Conservation (phyloP, 352 stramenopile genomes). For the Pythium vanterpoolii region DNA sequence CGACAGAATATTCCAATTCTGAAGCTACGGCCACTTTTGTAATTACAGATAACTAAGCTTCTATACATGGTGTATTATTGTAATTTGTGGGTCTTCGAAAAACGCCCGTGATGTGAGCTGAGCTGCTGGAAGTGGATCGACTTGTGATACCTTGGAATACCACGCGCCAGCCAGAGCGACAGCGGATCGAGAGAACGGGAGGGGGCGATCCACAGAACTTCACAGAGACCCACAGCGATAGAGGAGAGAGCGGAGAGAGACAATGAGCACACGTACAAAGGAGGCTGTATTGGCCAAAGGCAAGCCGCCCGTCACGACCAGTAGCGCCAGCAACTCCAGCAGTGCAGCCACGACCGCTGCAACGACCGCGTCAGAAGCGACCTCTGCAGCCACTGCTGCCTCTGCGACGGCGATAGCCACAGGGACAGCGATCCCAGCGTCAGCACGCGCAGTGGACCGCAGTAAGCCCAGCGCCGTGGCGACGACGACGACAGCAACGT, state of each 20-base stretch:
- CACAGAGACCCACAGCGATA: no score
- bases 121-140: not conserved
- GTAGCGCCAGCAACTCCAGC: not conserved
- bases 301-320: not conserved
- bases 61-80: not conserved
- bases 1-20: not conserved
- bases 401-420: not conserved
- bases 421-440: no score
- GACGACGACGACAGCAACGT: conserved; percentile 1
- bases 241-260: no score
- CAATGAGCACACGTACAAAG: conserved; percentile 3
- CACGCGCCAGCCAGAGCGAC: not conserved
- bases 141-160: not conserved
- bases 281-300: conserved; percentile 1
- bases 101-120: not conserved
- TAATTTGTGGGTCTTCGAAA: no score
- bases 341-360: not conserved
- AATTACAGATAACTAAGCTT: not conserved
- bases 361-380: no score
- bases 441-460: no score
- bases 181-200: not conserved
- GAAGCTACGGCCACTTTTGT: not conserved
- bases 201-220: no score
- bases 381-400: not conserved
- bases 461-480: no score